Evolutionary conservation across 2,329 filamentous ascomycete genomes (phyloP).

Genomic region (Cytospora leucostoma): DNA sequence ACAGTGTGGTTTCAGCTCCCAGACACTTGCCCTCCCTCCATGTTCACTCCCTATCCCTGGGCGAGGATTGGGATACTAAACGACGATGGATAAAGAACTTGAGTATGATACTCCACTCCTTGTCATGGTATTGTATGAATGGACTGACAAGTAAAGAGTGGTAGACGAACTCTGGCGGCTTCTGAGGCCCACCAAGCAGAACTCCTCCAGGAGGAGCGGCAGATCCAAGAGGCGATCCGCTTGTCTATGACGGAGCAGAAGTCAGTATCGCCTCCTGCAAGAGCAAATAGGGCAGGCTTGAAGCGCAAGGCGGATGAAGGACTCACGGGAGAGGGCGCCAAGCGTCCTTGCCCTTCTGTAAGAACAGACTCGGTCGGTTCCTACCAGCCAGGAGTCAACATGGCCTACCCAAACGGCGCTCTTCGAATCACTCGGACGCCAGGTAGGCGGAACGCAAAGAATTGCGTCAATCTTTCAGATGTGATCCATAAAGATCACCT

Average conservation of each 20-base stretch:
- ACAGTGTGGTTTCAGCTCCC: not conserved
- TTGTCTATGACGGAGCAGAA: slow-evolving; percentile 15
- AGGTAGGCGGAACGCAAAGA: slow-evolving; percentile 30
- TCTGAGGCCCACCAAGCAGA: slow-evolving; percentile 1
- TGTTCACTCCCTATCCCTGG: too few relatives aligned
- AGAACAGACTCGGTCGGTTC: not conserved
- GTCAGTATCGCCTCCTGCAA: not conserved
- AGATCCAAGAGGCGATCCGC: slow-evolving; percentile 16
- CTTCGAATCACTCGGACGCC: slow-evolving; percentile 34
- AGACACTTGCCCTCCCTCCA: not conserved
- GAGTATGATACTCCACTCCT: not conserved
- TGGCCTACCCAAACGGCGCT: slow-evolving; percentile 32
- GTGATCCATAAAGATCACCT: slow-evolving; percentile 31
- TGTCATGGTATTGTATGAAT: too few relatives aligned
- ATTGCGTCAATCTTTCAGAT: slow-evolving; percentile 32
- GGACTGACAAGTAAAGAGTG: not conserved
- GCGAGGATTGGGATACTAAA: not conserved
- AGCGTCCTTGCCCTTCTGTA: not conserved
- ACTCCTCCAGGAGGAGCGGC: slow-evolving; percentile 4
- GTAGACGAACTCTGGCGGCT: not conserved
- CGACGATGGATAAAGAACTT: not conserved
- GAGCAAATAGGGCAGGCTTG: not conserved
- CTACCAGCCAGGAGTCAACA: not conserved
- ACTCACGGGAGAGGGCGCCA: not conserved
- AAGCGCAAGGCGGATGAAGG: slow-evolving; percentile 7